Conservation (phyloP, 768 basidiomycete genomes). For the Phlebiopsis flavidoalba region DNA sequence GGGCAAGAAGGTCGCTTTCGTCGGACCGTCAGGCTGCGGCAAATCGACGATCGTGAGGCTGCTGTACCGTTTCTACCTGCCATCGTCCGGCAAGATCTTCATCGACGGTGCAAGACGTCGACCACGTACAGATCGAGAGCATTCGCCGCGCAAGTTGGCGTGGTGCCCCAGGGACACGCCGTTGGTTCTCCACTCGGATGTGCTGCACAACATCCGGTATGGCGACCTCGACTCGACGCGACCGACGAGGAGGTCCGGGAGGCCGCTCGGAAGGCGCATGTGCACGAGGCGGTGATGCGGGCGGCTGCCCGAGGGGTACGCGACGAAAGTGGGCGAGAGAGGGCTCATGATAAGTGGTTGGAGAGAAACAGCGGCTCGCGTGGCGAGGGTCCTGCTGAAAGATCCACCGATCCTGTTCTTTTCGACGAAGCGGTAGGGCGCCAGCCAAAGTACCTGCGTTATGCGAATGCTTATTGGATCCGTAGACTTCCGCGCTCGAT, state of each 20-base stretch:
- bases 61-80: conserved; percentile 88
- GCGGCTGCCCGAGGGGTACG: conserved; percentile 80
- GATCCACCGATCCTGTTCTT: conserved; percentile 95
- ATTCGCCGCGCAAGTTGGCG: conserved; percentile 76
- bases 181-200: conserved; percentile 91
- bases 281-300: conserved; percentile 72
- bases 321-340: conserved; percentile 90
- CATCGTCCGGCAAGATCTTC: conserved; percentile 70
- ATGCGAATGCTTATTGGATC: not conserved
- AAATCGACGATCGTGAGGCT: conserved; percentile 97
- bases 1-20: conserved; percentile 95
- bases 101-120: conserved; percentile 88
- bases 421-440: conserved; percentile 93
- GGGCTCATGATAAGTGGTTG: conserved; percentile 98
- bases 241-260: conserved; percentile 89
- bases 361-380: conserved; percentile 96
- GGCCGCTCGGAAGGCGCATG: conserved; percentile 82
- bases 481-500: conserved; percentile 91
- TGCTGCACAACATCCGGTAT: conserved; percentile 94
- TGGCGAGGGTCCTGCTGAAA: conserved; percentile 88
- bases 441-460: not conserved
- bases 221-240: conserved; percentile 82
- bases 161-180: conserved; percentile 99
- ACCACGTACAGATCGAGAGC: conserved; percentile 62
- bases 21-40: conserved; percentile 95